Conservation (phyloP, 2,329 filamentous ascomycete genomes). For the Calonectria naviculata region DNA sequence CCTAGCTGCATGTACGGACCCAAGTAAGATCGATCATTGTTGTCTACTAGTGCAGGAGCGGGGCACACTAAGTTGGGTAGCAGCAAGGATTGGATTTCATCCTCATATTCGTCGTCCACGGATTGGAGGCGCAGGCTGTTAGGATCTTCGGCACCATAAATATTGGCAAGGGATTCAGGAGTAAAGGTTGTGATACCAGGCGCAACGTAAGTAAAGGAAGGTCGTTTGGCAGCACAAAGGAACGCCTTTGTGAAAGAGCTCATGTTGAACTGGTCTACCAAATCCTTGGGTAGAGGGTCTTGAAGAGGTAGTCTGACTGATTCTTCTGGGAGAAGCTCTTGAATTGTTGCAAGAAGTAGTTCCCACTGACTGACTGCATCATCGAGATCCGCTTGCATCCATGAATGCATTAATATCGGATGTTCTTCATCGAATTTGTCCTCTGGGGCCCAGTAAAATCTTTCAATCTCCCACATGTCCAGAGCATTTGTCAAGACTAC, state of each 20-base stretch:
- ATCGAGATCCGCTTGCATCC: background rate
- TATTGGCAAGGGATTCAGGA: background rate
- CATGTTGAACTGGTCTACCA: background rate
- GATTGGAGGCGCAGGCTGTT: background rate
- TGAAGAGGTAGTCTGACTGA: background rate
- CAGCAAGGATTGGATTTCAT: background rate
- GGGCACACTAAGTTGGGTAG: background rate
- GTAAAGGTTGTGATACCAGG: background rate
- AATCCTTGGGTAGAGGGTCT: background rate
- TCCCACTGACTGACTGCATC: background rate
- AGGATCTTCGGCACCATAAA: background rate
- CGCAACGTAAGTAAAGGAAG: background rate
- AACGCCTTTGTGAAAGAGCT: background rate
- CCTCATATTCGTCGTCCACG: background rate
- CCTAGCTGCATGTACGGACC: background rate
- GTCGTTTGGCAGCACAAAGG: background rate
- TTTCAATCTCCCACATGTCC: background rate
- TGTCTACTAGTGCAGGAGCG: background rate
- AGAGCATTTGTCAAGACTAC: background rate
- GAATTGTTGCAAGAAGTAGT: background rate
- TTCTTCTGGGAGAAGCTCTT: background rate
- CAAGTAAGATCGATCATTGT: no score
- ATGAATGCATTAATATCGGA: background rate
- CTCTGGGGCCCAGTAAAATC: background rate
- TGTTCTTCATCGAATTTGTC: no score